Percentiles rank a stretch among this genome's conserved stretches.
Evolutionary conservation across 257 asterid genomes (phyloP).

Genomic region (Primulina eburnea): DNA sequence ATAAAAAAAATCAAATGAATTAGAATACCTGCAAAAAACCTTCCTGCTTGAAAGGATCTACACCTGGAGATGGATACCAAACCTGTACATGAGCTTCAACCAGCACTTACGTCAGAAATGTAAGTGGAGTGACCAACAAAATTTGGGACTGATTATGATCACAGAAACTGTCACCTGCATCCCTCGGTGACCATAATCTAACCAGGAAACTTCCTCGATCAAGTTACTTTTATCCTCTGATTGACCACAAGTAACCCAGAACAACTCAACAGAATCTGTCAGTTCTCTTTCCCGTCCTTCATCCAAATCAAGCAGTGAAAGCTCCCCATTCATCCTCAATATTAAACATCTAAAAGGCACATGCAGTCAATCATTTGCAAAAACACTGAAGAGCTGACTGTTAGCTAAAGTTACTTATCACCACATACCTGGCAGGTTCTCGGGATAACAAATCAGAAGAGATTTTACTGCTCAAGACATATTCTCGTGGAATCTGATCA

Average conservation of each 20-base stretch:
- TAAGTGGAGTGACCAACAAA: constrained; percentile 22
- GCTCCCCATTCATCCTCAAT: constrained; percentile 90
- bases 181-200: constrained; percentile 97
- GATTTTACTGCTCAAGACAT: constrained; percentile 39
- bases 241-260: constrained; percentile 99
- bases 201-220: constrained; percentile 98
- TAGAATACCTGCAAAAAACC: constrained; percentile 84
- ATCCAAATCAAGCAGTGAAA: constrained; percentile 96
- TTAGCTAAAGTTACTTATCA: constrained; percentile 22
- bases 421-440: constrained; percentile 82
- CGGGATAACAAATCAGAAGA: constrained; percentile 50
- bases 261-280: constrained; percentile 90
- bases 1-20: constrained; percentile 10
- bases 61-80: constrained; percentile 98
- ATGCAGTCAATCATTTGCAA: constrained; percentile 27
- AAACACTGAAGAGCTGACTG: constrained; percentile 19
- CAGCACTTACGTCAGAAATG: constrained; percentile 38
- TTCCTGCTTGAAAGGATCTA: constrained; percentile 92
- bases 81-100: constrained; percentile 71
- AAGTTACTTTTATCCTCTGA: constrained; percentile 88
- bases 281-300: constrained; percentile 98
- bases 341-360: constrained; percentile 69
- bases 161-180: constrained; percentile 81
- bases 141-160: constrained; percentile 10
- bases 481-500: constrained; percentile 70